A percentile compares a stretch with the other conserved stretches of the same genome.
Evolutionary conservation across 1,284 basidiomycete species (phyloP).

Genomic region (Farysia itapuensis): DNA sequence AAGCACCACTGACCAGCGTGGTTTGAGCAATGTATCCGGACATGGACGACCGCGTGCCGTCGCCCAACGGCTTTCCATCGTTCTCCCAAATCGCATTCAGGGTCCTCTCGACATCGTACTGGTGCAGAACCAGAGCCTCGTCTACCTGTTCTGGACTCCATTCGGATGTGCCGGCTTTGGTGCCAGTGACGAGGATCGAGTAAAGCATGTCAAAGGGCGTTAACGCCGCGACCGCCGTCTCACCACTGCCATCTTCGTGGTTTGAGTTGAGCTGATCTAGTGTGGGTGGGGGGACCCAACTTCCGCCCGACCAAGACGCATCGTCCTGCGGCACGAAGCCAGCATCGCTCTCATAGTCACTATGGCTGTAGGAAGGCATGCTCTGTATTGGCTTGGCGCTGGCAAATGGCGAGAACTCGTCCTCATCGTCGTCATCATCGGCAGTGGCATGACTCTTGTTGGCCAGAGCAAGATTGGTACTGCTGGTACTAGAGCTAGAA

Average conservation of each 20-base stretch:
- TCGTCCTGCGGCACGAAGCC: constrained; percentile 1
- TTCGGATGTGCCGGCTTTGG: constrained; percentile 32
- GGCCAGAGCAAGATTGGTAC: constrained; percentile 36
- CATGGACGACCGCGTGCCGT: constrained; percentile 16
- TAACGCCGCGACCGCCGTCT: constrained; percentile 71
- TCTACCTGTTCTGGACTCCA: constrained; percentile 83
- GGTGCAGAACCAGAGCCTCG: constrained; percentile 81
- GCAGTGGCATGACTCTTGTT: constrained; percentile 44
- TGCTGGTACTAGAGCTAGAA: constrained; percentile 36
- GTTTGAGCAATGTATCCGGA: constrained; percentile 4
- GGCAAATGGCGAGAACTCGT: constrained; percentile 67
- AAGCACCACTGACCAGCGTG: constrained; percentile 8
- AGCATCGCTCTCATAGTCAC: constrained; percentile 14
- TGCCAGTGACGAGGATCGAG: constrained; percentile 72
- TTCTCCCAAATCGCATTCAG: constrained; percentile 86
- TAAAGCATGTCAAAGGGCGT: constrained; percentile 93
- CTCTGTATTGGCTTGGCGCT: constrained; percentile 11
- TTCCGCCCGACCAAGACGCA: no score
- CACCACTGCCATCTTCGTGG: constrained; percentile 59
- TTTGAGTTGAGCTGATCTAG: no score
- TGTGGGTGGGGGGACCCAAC: no score
- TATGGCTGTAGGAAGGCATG: constrained; percentile 24
- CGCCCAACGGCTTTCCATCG: constrained; percentile 38
- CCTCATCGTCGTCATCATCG: constrained; percentile 64
- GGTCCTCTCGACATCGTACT: constrained; percentile 90